A percentile compares a stretch with the other conserved stretches of the same genome.
These are phyloP conservation scores for Alternaria postmessia DNA, from an alignment of 2,329 filamentous ascomycete species.

Conservation along the genomic window DNA sequence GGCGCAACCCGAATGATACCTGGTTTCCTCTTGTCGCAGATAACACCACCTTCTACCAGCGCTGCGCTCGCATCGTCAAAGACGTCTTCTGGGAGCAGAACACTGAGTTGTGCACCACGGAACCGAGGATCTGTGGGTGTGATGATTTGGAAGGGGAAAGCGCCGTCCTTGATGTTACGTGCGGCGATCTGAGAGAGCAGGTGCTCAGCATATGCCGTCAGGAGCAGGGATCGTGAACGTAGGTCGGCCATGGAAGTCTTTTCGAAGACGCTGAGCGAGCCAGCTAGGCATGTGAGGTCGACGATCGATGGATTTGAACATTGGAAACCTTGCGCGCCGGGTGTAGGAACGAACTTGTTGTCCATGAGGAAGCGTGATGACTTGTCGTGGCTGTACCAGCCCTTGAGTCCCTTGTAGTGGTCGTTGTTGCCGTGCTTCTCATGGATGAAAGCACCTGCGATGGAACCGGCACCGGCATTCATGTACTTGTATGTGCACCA, in stretches of 20 bases:
- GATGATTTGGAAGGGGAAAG: slow-evolving; percentile 60
- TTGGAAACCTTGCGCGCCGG: slow-evolving; percentile 82
- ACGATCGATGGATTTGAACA: slow-evolving; percentile 83
- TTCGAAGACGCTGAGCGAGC: slow-evolving; percentile 76
- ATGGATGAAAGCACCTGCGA: slow-evolving; percentile 82
- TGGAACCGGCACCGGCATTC: slow-evolving; percentile 82
- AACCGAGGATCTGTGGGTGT: slow-evolving; percentile 73
- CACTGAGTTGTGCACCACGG: slow-evolving; percentile 81
- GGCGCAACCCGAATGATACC: slow-evolving; percentile 86
- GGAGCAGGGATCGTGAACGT: slow-evolving; percentile 72
- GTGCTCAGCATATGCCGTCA: slow-evolving; percentile 71
- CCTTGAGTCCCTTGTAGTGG: slow-evolving; percentile 73
- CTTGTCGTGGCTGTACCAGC: slow-evolving; percentile 90
- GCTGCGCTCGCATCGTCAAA: slow-evolving; percentile 71
- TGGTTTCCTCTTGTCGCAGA: slow-evolving; percentile 84
- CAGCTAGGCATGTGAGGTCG: slow-evolving; percentile 78
- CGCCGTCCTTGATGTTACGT: slow-evolving; percentile 29
- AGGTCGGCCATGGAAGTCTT: slow-evolving; percentile 73
- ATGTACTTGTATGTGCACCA: slow-evolving; percentile 98
- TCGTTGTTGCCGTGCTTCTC: slow-evolving; percentile 70
- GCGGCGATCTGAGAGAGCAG: slow-evolving; percentile 34
- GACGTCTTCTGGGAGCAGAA: slow-evolving; percentile 72
- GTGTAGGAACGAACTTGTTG: slow-evolving; percentile 77
- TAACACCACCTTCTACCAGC: slow-evolving; percentile 73
- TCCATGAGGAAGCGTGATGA: slow-evolving; percentile 81